These are phyloP conservation scores for Plasmodium gonderi DNA, from an alignment of 169 alveolate species.

Conservation along the genomic window DNA sequence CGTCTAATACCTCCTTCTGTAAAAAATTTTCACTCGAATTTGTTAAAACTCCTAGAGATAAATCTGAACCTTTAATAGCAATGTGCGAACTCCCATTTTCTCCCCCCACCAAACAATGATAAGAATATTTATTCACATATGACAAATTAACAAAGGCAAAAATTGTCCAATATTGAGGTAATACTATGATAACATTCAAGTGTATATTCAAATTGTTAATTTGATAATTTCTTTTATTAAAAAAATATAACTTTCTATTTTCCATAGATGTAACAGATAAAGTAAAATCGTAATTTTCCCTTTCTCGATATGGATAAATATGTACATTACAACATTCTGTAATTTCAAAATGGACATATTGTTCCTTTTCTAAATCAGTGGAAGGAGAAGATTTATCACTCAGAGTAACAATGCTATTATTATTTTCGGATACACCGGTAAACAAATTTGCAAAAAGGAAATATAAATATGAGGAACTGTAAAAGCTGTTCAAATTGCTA, in stretches of 20 bases:
- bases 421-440: background rate
- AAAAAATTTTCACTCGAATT: background rate
- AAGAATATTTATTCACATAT: slow-evolving; percentile 3
- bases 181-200: slow-evolving; percentile 1
- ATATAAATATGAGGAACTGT: slow-evolving; percentile 23
- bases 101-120: slow-evolving; percentile 71
- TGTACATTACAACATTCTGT: slow-evolving; percentile 47
- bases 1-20: background rate
- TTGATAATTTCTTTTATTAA: slow-evolving; percentile 37
- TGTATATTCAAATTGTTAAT: slow-evolving; percentile 41
- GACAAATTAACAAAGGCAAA: slow-evolving; percentile 34
- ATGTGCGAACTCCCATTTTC: slow-evolving; percentile 44
- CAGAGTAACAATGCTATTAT: background rate
- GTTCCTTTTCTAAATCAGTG: slow-evolving; percentile 1
- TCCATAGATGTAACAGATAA: slow-evolving; percentile 45
- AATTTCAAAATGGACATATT: slow-evolving; percentile 42
- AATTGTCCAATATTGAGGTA: slow-evolving; percentile 52
- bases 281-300: slow-evolving; percentile 20
- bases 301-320: slow-evolving; percentile 28
- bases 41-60: slow-evolving; percentile 53
- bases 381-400: slow-evolving; percentile 8
- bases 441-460: background rate
- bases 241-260: slow-evolving; percentile 37
- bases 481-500: background rate
- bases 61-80: slow-evolving; percentile 15